These are phyloP conservation scores for Colletotrichum sublineola DNA, from an alignment of 2,329 filamentous ascomycete species.

Conservation along the genomic window DNA sequence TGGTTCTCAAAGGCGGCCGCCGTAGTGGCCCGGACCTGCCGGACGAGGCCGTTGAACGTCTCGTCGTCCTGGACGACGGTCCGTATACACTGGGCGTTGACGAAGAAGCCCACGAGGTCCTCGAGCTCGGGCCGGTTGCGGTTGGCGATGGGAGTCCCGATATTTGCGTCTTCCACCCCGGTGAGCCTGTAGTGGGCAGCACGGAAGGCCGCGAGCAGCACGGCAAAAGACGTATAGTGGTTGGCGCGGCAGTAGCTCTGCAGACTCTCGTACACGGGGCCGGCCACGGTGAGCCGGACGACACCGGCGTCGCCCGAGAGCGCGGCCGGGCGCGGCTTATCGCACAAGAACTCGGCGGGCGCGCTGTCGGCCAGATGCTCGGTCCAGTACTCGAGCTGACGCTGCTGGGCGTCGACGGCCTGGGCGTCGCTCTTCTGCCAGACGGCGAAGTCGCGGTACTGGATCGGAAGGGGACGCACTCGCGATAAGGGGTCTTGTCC, in stretches of 20 bases:
- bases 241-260: constrained; percentile 38
- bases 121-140: constrained; percentile 27
- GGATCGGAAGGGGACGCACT: constrained; percentile 43
- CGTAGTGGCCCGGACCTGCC: constrained; percentile 39
- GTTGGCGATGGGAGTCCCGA: constrained; percentile 41
- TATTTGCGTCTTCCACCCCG: constrained; percentile 42
- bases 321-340: constrained; percentile 19
- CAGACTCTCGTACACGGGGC: constrained; percentile 27
- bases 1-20: constrained; percentile 44
- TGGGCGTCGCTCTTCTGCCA: constrained; percentile 45
- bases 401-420: constrained; percentile 24
- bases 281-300: constrained; percentile 24
- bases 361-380: constrained; percentile 41
- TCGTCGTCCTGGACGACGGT: constrained; percentile 35
- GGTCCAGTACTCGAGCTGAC: constrained; percentile 46
- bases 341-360: constrained; percentile 21
- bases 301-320: constrained; percentile 28
- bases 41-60: constrained; percentile 42
- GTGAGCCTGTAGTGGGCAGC: constrained; percentile 48
- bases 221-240: constrained; percentile 33
- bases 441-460: constrained; percentile 46
- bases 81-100: constrained; percentile 47
- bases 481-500: constrained; percentile 39
- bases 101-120: constrained; percentile 45
- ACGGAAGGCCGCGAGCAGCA: constrained; percentile 47